These are phyloP conservation scores for Talaromyces sp. DNA, from an alignment of 2,329 filamentous ascomycete genomes.

Conservation along the genomic window DNA sequence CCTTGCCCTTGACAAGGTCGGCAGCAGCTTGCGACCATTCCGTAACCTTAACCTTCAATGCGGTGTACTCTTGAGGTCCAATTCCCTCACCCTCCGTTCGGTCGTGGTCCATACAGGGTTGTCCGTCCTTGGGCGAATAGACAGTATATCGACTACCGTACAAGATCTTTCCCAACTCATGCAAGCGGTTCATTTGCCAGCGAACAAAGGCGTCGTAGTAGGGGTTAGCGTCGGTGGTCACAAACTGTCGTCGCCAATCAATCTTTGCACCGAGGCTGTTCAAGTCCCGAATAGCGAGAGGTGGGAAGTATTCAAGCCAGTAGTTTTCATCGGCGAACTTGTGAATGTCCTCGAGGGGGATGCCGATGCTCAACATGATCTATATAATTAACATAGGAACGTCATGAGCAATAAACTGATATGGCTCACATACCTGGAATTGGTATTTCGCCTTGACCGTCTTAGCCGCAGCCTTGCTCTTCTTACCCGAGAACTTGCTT, in stretches of 20 bases:
- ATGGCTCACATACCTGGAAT: conserved; percentile 49
- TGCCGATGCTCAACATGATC: conserved; percentile 88
- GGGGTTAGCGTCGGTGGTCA: conserved; percentile 94
- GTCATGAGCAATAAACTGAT: too few species aligned
- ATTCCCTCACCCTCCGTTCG: conserved; percentile 76
- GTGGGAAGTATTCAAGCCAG: conserved; percentile 90
- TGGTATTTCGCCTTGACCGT: conserved; percentile 92
- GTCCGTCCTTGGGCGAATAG: conserved; percentile 84
- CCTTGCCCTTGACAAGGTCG: conserved; percentile 68
- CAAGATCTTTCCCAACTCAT: conserved; percentile 86
- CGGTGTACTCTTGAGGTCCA: conserved; percentile 86
- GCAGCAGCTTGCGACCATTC: conserved; percentile 80
- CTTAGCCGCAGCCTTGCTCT: conserved; percentile 88
- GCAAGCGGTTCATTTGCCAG: conserved; percentile 95
- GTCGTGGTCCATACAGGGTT: conserved; percentile 86
- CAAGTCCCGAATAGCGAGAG: conserved; percentile 71
- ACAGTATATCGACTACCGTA: conserved; percentile 92
- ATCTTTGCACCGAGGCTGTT: conserved; percentile 80
- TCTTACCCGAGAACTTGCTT: conserved; percentile 88
- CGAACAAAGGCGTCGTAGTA: conserved; percentile 94
- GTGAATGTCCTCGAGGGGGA: conserved; percentile 84
- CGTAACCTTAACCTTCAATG: conserved; percentile 83
- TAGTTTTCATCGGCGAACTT: conserved; percentile 86
- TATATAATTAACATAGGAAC: conserved; percentile 33
- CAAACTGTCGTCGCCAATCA: conserved; percentile 88